Evolutionary conservation across 2,329 filamentous ascomycete genomes (phyloP).

Genomic region (Stachybotrys elegans): DNA sequence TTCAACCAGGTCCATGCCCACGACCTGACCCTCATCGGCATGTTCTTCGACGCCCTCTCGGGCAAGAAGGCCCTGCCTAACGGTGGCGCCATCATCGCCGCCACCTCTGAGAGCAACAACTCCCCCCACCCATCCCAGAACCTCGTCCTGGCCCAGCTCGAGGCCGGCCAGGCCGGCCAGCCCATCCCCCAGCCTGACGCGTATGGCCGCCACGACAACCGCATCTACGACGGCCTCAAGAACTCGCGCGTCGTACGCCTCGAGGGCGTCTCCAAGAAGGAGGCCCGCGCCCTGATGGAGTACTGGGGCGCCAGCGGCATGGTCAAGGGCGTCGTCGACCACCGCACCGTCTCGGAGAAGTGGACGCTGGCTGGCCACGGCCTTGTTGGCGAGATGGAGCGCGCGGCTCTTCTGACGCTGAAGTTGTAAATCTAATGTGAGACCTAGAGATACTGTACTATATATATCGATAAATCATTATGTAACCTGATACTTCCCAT

Average conservation of each 20-base stretch:
- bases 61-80: slow-evolving; percentile 56
- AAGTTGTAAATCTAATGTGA: slow-evolving; percentile 29
- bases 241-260: slow-evolving; percentile 51
- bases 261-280: slow-evolving; percentile 64
- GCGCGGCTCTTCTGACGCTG: slow-evolving; percentile 48
- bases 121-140: slow-evolving; percentile 61
- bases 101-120: slow-evolving; percentile 75
- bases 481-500: too few species aligned
- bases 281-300: slow-evolving; percentile 78
- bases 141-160: slow-evolving; percentile 56
- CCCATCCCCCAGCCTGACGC: slow-evolving; percentile 41
- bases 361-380: slow-evolving; percentile 81
- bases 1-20: slow-evolving; percentile 78
- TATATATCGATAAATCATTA: too few species aligned
- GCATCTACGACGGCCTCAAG: slow-evolving; percentile 48
- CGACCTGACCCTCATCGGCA: slow-evolving; percentile 70
- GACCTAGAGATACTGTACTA: slow-evolving; percentile 19
- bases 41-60: slow-evolving; percentile 69
- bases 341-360: slow-evolving; percentile 69
- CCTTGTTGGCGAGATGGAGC: slow-evolving; percentile 81
- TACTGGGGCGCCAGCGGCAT: slow-evolving; percentile 89
- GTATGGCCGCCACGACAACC: slow-evolving; percentile 53
- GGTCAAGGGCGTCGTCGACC: slow-evolving; percentile 64
- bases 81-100: slow-evolving; percentile 73
- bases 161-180: slow-evolving; percentile 34